Evolutionary conservation across 768 basidiomycete genomes (phyloP).

Genomic region (Trametes punicea): DNA sequence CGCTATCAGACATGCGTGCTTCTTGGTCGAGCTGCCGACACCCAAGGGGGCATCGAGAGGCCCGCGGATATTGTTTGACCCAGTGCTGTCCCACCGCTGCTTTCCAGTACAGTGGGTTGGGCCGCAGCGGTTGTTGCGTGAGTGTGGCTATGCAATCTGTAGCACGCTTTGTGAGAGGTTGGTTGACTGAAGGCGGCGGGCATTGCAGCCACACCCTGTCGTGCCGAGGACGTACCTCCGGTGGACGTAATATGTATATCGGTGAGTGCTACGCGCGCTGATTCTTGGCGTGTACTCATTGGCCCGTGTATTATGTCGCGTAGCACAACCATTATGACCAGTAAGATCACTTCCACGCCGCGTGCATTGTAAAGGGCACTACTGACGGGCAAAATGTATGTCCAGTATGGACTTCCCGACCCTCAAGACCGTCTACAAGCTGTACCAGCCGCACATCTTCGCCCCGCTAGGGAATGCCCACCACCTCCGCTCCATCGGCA

Average conservation of each 20-base stretch:
- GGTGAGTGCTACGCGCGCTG: slow-evolving; percentile 29
- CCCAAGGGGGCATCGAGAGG: slow-evolving; percentile 33
- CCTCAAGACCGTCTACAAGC: slow-evolving; percentile 28
- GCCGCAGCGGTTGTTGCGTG: slow-evolving; percentile 34
- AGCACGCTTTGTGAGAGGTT: neutral
- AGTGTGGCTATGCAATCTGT: slow-evolving; percentile 21
- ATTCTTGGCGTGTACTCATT: neutral
- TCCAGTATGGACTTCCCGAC: slow-evolving; percentile 35
- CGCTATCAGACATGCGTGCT: slow-evolving; percentile 35
- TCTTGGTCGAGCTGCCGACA: slow-evolving; percentile 37
- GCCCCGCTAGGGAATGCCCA: slow-evolving; percentile 42
- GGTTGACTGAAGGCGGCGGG: neutral
- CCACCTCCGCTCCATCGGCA: slow-evolving; percentile 33
- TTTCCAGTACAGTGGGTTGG: slow-evolving; percentile 32
- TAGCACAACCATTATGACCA: slow-evolving; percentile 41
- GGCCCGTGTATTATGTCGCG: neutral
- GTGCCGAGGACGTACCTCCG: slow-evolving; percentile 42
- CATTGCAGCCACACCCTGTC: slow-evolving; percentile 36
- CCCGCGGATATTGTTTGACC: slow-evolving; percentile 39
- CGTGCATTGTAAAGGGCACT: neutral
- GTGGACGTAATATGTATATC: slow-evolving; percentile 50
- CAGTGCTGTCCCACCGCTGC: slow-evolving; percentile 35
- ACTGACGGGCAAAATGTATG: neutral
- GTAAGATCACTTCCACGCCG: slow-evolving; percentile 10
- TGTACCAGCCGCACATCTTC: slow-evolving; percentile 39